Percentiles rank a stretch among this genome's conserved stretches.
These are phyloP conservation scores for Colletotrichum chlorophyti DNA, from an alignment of 2,329 filamentous ascomycete species.

Conservation along the genomic window DNA sequence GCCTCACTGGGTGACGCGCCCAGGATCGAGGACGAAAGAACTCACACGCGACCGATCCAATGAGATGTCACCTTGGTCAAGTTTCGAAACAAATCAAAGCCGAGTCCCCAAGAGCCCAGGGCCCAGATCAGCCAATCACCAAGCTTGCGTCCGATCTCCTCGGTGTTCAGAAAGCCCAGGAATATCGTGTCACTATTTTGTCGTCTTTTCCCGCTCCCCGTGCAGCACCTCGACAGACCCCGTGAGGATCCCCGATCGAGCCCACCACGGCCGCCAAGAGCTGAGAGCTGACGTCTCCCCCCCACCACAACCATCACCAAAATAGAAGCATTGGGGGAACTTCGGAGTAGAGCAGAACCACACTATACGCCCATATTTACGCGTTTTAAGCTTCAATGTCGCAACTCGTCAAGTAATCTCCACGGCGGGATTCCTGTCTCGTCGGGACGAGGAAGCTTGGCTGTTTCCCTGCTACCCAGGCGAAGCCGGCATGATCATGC, in stretches of 20 bases:
- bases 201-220: no score
- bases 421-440: no score
- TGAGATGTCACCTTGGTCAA: neutral
- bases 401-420: no score
- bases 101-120: neutral
- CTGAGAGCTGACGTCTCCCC: neutral
- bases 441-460: no score
- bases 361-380: no score
- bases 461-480: no score
- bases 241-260: no score
- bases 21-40: neutral
- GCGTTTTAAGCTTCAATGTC: conserved; percentile 9
- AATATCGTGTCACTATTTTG: neutral
- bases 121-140: neutral
- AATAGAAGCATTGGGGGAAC: conserved; percentile 2
- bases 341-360: neutral
- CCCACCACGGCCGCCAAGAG: neutral
- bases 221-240: no score
- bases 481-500: no score
- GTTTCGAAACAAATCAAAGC: neutral
- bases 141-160: neutral
- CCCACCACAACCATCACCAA: neutral
- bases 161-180: no score
- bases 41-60: conserved; percentile 13
- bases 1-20: conserved; percentile 27